These are phyloP conservation scores for Alternaria burnsii DNA, from an alignment of 2,329 filamentous ascomycete species.

Conservation along the genomic window DNA sequence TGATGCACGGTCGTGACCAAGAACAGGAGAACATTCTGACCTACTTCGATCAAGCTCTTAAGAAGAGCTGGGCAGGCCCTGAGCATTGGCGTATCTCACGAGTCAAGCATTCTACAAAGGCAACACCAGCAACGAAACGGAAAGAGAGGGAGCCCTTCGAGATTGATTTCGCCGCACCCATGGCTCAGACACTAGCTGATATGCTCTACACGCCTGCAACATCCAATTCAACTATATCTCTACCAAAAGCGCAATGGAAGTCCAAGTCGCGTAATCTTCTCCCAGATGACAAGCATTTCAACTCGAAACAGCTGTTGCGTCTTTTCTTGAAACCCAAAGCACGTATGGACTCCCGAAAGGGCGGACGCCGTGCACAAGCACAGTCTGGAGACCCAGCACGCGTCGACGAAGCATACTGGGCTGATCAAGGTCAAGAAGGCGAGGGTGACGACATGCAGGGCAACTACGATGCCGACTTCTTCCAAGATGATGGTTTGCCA, in stretches of 20 bases:
- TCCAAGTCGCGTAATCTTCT: slow-evolving; percentile 92
- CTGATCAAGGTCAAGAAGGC: slow-evolving; percentile 58
- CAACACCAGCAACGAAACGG: slow-evolving; percentile 67
- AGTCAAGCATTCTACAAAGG: slow-evolving; percentile 78
- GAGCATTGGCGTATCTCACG: slow-evolving; percentile 98
- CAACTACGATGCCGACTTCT: slow-evolving; percentile 97
- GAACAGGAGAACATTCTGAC: slow-evolving; percentile 96
- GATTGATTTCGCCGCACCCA: slow-evolving; percentile 84
- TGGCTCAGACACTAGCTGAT: slow-evolving; percentile 75
- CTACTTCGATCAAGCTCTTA: slow-evolving; percentile 95
- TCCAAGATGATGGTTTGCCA: slow-evolving; percentile 84
- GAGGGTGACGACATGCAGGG: slow-evolving; percentile 70
- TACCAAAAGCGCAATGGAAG: slow-evolving; percentile 95
- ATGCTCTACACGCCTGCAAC: slow-evolving; percentile 81
- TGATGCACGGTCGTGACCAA: slow-evolving; percentile 71
- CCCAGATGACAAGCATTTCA: slow-evolving; percentile 98
- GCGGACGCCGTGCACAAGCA: slow-evolving; percentile 39
- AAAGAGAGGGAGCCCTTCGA: slow-evolving; percentile 98
- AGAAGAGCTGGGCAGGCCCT: slow-evolving; percentile 98
- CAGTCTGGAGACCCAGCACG: slow-evolving; percentile 65
- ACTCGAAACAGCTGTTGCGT: slow-evolving; percentile 85
- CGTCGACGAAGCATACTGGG: slow-evolving; percentile 97
- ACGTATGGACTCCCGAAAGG: slow-evolving; percentile 74
- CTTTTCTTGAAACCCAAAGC: slow-evolving; percentile 96
- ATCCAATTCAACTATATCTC: slow-evolving; percentile 79